Conservation (phyloP, 805 yeast species). For the Monosporozyma servazzii region DNA sequence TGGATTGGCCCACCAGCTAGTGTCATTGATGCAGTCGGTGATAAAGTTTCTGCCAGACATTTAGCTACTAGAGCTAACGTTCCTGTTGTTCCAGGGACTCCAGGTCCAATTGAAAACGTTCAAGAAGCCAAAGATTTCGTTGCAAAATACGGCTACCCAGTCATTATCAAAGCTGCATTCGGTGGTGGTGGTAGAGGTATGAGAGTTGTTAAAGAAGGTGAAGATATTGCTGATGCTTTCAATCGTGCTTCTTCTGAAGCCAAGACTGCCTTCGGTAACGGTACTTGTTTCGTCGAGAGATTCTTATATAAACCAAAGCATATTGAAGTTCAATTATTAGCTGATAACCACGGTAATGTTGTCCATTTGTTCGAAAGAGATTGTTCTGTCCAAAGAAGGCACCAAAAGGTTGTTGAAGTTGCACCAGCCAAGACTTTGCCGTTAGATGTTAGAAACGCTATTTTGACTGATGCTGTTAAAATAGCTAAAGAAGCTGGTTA, state of each 20-base stretch:
- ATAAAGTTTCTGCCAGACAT: slow-evolving; percentile 88
- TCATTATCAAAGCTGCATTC: slow-evolving; percentile 95
- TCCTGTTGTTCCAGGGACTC: slow-evolving; percentile 96
- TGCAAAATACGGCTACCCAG: slow-evolving; percentile 82
- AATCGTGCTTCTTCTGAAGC: slow-evolving; percentile 92
- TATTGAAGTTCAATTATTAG: slow-evolving; percentile 92
- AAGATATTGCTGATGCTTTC: slow-evolving; percentile 84
- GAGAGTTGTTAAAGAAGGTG: slow-evolving; percentile 98
- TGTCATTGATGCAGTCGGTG: slow-evolving; percentile 93
- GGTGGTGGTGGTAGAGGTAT: slow-evolving; percentile 99
- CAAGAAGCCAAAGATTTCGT: slow-evolving; percentile 78
- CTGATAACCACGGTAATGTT: slow-evolving; percentile 89
- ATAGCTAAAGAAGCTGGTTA: slow-evolving; percentile 83
- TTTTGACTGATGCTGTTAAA: slow-evolving; percentile 87
- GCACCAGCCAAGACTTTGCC: slow-evolving; percentile 96
- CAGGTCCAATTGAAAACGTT: slow-evolving; percentile 82
- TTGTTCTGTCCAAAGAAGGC: slow-evolving; percentile 99
- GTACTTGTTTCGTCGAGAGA: slow-evolving; percentile 95
- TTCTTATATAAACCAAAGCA: slow-evolving; percentile 93
- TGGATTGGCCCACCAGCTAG: slow-evolving; percentile 92
- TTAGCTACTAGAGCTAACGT: slow-evolving; percentile 75
- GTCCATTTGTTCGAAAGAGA: slow-evolving; percentile 95
- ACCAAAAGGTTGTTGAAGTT: slow-evolving; percentile 96
- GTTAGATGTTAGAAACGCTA: slow-evolving; percentile 74
- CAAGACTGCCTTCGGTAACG: slow-evolving; percentile 91